Percentiles rank a stretch among this genome's conserved stretches.
phyloP scores from a whole-genome alignment of 225 moss, liverwort and hornwort species.

The Neckera pumila region DNA sequence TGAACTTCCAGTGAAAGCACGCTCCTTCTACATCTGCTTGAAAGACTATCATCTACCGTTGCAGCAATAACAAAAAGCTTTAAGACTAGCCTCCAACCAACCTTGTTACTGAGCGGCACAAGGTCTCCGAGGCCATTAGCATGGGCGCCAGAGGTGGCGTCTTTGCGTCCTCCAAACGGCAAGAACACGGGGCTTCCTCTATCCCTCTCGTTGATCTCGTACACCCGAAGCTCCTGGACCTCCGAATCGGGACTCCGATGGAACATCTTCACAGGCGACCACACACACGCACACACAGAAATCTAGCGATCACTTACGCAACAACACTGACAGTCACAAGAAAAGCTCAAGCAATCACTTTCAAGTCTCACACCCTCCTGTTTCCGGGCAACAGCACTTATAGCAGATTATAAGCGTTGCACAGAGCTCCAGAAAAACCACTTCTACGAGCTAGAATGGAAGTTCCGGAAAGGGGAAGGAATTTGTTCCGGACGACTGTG shows the following conservation, averaged over 20 bases:
- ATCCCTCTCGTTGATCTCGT: conserved; percentile 42
- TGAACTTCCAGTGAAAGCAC: not conserved
- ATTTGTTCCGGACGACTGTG: not conserved
- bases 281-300: not conserved
- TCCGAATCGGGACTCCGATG: not conserved
- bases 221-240: conserved; percentile 37
- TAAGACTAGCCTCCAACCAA: not conserved
- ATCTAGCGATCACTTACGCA: not conserved
- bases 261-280: not conserved
- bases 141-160: not conserved
- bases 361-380: too few relatives aligned
- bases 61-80: not conserved
- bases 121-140: conserved; percentile 29
- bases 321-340: not conserved
- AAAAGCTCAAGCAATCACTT: not conserved
- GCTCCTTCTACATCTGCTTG: not conserved
- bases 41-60: not conserved
- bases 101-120: conserved; percentile 56
- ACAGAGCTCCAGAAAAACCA: conserved; percentile 2
- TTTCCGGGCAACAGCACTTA: not conserved
- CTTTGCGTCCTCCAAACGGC: conserved; percentile 1
- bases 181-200: conserved; percentile 21
- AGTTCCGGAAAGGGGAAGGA: not conserved
- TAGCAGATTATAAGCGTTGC: not conserved
- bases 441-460: not conserved